Evolutionary conservation across 169 alveolate genomes (phyloP).

Genomic region (Cryptosporidium tyzzeri): DNA sequence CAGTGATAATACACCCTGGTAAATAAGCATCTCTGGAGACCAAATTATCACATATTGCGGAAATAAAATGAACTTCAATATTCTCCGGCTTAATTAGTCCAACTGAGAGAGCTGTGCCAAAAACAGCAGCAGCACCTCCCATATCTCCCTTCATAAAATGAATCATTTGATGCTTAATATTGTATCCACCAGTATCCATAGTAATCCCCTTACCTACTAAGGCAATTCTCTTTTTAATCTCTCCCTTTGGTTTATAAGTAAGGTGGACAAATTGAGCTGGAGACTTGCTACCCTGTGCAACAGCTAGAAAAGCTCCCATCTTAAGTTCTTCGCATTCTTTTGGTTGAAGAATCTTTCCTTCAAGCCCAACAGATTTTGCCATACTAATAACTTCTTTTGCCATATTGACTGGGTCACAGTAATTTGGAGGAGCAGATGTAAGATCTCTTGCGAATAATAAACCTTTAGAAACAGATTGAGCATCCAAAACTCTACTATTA

Average conservation of each 20-base stretch:
- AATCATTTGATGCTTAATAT: slow-evolving; percentile 83
- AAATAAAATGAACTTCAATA: slow-evolving; percentile 88
- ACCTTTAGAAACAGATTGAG: slow-evolving; percentile 24
- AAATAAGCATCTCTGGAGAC: slow-evolving; percentile 89
- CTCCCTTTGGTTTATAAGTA: slow-evolving; percentile 82
- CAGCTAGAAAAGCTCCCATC: slow-evolving; percentile 91
- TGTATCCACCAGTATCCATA: slow-evolving; percentile 94
- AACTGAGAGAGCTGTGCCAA: slow-evolving; percentile 88
- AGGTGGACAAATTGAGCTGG: slow-evolving; percentile 90
- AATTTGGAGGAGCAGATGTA: slow-evolving; percentile 87
- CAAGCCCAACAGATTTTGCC: slow-evolving; percentile 83
- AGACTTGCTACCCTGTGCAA: slow-evolving; percentile 89
- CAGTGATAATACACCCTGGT: slow-evolving; percentile 93
- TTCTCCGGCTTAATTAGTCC: slow-evolving; percentile 86
- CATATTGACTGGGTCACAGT: slow-evolving; percentile 85
- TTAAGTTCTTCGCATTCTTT: slow-evolving; percentile 85
- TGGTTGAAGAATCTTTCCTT: slow-evolving; percentile 81
- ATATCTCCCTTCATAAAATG: slow-evolving; percentile 78
- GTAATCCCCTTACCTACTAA: slow-evolving; percentile 95
- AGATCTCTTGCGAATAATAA: slow-evolving; percentile 81
- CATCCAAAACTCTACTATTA: background rate
- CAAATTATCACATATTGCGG: slow-evolving; percentile 93
- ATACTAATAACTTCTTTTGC: slow-evolving; percentile 81
- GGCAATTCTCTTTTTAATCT: slow-evolving; percentile 83
- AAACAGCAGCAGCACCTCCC: slow-evolving; percentile 88